These are phyloP conservation scores for Suhomyces ambrosiae DNA, from an alignment of 1,139 yeast species.

Conservation along the genomic window DNA sequence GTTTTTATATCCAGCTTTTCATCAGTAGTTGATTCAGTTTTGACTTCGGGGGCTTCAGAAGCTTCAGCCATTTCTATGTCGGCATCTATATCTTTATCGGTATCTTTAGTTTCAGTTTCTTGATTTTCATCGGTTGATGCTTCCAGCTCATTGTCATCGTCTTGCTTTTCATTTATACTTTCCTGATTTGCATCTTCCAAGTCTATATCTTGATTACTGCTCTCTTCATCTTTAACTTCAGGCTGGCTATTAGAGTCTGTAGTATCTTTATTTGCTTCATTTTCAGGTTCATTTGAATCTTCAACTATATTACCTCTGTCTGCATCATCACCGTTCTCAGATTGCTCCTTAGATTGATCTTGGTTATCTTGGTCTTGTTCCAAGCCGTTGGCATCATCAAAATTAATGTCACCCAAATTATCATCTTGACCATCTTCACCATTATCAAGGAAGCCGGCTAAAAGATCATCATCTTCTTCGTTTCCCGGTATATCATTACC, in stretches of 20 bases:
- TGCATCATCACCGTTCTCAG: background rate
- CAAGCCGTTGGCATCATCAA: slow-evolving; percentile 2
- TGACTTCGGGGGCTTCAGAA: background rate
- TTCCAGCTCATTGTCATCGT: slow-evolving; percentile 8
- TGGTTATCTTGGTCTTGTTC: slow-evolving; percentile 1
- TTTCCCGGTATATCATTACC: slow-evolving; percentile 4
- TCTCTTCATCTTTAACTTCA: slow-evolving; percentile 1
- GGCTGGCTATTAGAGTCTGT: background rate
- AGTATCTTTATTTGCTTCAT: background rate
- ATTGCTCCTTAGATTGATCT: background rate
- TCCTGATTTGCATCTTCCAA: slow-evolving; percentile 8
- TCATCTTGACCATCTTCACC: slow-evolving; percentile 1
- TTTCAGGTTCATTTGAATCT: background rate
- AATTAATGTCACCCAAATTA: slow-evolving; percentile 3
- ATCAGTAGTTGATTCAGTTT: background rate
- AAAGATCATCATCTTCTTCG: slow-evolving; percentile 4
- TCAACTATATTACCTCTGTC: background rate
- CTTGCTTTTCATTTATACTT: background rate
- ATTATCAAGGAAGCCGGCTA: slow-evolving; percentile 11
- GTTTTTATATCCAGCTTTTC: background rate
- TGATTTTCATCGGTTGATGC: slow-evolving; percentile 9
- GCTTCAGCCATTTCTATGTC: slow-evolving; percentile 1
- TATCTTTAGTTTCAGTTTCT: slow-evolving; percentile 2
- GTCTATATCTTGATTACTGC: slow-evolving; percentile 8
- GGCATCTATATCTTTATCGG: slow-evolving; percentile 1